Evolutionary conservation across 2,329 filamentous ascomycete species (phyloP).

Genomic region (Cladosporium sp.): DNA sequence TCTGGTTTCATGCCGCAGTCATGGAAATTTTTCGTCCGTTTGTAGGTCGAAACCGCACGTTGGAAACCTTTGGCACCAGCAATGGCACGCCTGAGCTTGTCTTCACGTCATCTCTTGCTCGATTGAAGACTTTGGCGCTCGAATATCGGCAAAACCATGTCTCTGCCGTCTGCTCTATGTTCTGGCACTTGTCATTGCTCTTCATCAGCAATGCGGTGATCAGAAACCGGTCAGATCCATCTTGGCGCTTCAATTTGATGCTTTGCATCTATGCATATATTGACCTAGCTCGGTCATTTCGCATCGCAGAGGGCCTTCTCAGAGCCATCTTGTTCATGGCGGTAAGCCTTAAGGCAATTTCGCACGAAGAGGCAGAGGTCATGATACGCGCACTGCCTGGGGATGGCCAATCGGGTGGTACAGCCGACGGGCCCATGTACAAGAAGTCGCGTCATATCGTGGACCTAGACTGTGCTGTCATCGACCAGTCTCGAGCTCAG

Average conservation of each 20-base stretch:
- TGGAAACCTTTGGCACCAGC: neutral
- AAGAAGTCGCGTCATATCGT: conserved; percentile 2
- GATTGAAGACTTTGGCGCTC: neutral
- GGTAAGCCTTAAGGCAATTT: neutral
- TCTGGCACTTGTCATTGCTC: conserved; percentile 2
- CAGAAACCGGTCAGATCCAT: neutral
- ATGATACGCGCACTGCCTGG: neutral
- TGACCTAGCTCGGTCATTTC: neutral
- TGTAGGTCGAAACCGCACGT: neutral
- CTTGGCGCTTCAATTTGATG: conserved; percentile 5
- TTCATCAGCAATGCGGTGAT: conserved; percentile 7
- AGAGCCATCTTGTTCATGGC: conserved; percentile 5
- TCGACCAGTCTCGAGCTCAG: neutral
- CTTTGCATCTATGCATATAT: conserved; percentile 1
- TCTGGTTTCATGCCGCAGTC: conserved; percentile 5
- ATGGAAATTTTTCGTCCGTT: conserved; percentile 5
- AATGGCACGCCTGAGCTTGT: neutral
- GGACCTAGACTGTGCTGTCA: neutral
- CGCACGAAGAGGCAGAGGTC: neutral
- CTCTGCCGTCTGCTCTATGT: neutral
- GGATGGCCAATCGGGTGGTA: neutral
- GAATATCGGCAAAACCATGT: conserved; percentile 3
- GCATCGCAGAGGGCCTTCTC: neutral
- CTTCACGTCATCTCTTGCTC: conserved; percentile 3
- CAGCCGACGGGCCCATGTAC: neutral